Conservation (phyloP, 1,284 basidiomycete species). For the Cryptococcus amylolentus region DNA sequence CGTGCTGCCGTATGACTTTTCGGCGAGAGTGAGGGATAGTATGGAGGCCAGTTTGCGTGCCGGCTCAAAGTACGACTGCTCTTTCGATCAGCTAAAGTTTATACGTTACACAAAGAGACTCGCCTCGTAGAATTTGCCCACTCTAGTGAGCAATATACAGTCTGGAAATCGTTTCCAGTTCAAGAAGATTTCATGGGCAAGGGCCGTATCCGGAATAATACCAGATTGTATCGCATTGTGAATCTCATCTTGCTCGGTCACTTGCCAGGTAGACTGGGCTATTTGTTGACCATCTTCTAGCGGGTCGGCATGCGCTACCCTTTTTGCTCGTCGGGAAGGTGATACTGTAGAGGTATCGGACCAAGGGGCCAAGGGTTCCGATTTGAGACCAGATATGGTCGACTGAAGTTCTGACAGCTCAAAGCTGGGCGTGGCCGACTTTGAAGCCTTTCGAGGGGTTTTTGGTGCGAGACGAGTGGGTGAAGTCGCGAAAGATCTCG, state of each 20-base stretch:
- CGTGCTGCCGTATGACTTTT: constrained; percentile 24
- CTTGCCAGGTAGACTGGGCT: no score
- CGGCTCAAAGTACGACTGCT: constrained; percentile 88
- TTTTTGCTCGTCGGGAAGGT: not conserved
- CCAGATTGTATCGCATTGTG: constrained; percentile 9
- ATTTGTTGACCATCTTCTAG: no score
- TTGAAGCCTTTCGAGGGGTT: no score
- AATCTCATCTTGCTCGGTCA: not conserved
- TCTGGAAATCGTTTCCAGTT: constrained; percentile 77
- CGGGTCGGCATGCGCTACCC: not conserved
- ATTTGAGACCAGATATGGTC: no score
- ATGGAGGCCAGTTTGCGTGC: constrained; percentile 71
- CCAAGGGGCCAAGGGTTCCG: not conserved
- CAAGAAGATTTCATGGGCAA: constrained; percentile 66
- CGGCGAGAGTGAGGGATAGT: constrained; percentile 53
- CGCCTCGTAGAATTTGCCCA: constrained; percentile 94
- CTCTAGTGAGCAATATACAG: constrained; percentile 81
- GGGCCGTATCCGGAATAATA: constrained; percentile 42
- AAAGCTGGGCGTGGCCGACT: no score
- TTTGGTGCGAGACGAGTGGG: no score
- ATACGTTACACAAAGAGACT: constrained; percentile 11
- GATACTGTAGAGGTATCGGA: not conserved
- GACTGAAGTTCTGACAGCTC: no score
- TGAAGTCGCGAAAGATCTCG: no score
- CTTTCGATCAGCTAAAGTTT: not conserved